Evolutionary conservation across 1,284 basidiomycete genomes (phyloP), one percentile per base, ranked within the genome.

Genomic region (Puccinia hordei): DNA sequence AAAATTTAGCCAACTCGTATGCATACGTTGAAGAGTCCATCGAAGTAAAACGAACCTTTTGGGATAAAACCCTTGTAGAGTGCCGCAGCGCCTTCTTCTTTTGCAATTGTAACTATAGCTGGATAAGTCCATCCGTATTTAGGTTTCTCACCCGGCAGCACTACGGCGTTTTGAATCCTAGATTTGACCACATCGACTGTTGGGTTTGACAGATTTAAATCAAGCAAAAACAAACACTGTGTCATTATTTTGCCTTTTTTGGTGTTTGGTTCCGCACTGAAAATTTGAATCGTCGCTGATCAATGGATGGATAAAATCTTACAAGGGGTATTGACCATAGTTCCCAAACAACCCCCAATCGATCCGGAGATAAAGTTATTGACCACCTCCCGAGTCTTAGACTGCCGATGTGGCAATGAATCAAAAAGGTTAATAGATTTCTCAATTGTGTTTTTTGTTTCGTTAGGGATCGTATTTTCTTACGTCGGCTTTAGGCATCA

Each of bases 301-400:
- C 9, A 15, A 61, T 13, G 53, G 1, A 74, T 8, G 5, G n/a
- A n/a, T n/a, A 53, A 41, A 38, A 15, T 83, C 86, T 81, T 74
- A 87, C 87, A 88, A 13, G 87, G 87, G 12, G 87, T 88, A 85
- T 88, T 88, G 82, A 88, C 82, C 38, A 86, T 86, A 2, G 89
- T 89, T 59, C 96, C 96, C 66, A 95, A 89, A 83, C 93, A 93
- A 27, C 96, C 97, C 84, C 96, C 97, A 81, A 97, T 86, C 24
- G 91, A 87, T 81, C 96, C 96, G 27, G 94, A 94, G 76, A 93
- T 87, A 83, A 99, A 94, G 86, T 98, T 98, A 88, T 98, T 98
- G 82, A 92, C 83, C 41, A 99, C 88, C 83, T 92, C 89, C 9
- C 87, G 89, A 85, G 91, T 88, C 83, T 90, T 90, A 55, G 89